Base-by-base conservation (phyloP, 768 basidiomycete genomes). In the Dioszegia hungarica region DNA sequence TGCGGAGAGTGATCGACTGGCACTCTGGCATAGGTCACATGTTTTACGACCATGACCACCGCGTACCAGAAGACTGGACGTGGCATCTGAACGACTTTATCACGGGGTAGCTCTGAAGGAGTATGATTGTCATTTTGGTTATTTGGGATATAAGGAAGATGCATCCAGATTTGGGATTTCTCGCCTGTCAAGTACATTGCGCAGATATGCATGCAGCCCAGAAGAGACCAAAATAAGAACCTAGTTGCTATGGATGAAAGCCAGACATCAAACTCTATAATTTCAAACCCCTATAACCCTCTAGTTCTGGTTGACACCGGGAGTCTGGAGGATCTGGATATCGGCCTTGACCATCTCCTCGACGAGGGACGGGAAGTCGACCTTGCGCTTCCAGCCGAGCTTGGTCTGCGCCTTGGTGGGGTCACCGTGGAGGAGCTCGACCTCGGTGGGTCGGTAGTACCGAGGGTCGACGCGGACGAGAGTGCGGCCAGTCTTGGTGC, bases 391-490 rank as follows among this genome's bases (percentile, higher is more conserved):
- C 93, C 93, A 97, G 9, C 90, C 89, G 40, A 98, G 85, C 39
- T 84, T 39, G 41, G 81, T 83, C 75, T 95, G 91, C 0, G 94
- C 93, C 79, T 97, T 97, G 48, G 86, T 80, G 4, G 92, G 90
- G 76, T 88, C 86, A 14, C 93, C 93, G 45, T 86, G 82, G 37
- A 97, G 82, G 53, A 93, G 82, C 86, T 94, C 90, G 78, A 94
- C 90, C 84, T 93, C 90, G 19, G 89, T 88, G 9, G 90, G 90
- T 76, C 92, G 87, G 87, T 92, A 95, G 80, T 95, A 94, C 64
- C 81, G 81, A 24, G 87, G 75, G 77, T 98, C 94, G 36, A 97
- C 83, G 69, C 85, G 86, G 67, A 97, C 90, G 46, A 94, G 78
- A 33, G 82, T 81, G 64, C 82, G 85, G 64, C 83, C 84, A 1